Base-by-base conservation (phyloP, 2,329 filamentous ascomycete species). In the Aotearoamyces nothofagi region DNA sequence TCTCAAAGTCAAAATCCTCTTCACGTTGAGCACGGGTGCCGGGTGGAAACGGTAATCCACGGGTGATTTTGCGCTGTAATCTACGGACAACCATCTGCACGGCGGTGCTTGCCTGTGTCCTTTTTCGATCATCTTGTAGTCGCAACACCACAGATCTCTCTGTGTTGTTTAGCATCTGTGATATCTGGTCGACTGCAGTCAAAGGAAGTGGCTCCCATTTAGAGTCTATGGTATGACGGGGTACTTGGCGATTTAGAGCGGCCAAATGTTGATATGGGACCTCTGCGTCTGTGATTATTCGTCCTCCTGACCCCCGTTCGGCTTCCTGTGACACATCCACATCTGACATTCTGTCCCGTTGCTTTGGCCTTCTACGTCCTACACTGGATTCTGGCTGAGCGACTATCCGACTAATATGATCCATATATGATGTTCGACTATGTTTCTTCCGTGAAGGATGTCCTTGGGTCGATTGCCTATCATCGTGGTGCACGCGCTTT, bases 21-120 rank as follows among this genome's bases (percentile, higher is more conserved):
- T 64, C 66, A 27, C 68, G 60, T 10, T 60, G 55, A 5, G 54
- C 58, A 29, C 51, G 51, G 23, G 52, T 52, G 3, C 63, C 58
- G 0, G 68, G 69, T 1, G 77, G 77, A 44, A 82, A 79, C n/a
- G 73, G 73, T 29, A 78, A 57, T 8, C 67, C 69, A 17, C 61
- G 63, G 10, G 57, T 50, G 5, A 81, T 53, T 42, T 73, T 75
- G 26, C 57, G 61, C 19, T 63, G 52, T 17, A 82, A 56, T 29
- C 62, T 63, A 22, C 60, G 59, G 5, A 68, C 54, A 15, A 76
- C 58, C 22, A 58, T 57, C 20, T 61, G 56, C 5, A 82, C 55
- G 13, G 66, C 66, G 2, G 24, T 61, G 56, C 32, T 60, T 49
- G 33, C 58, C 52, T 36, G 61, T 54, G 34, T 54, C 50, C 62